Evolutionary conservation across 768 basidiomycete species (phyloP).

Genomic region (Lyophyllum semitale): DNA sequence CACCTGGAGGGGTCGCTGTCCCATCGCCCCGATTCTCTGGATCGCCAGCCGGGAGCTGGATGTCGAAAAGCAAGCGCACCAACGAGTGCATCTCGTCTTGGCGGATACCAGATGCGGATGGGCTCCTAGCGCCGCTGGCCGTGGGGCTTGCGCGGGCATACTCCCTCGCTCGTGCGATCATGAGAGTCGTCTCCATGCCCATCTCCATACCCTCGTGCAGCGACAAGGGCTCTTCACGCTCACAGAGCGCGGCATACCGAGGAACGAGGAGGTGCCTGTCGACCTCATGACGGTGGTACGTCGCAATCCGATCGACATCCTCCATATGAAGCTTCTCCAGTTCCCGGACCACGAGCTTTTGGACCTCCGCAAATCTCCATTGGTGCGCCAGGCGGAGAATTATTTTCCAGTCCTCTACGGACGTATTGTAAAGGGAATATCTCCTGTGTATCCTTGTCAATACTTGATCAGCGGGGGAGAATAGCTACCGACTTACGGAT

Average conservation of each 20-base stretch:
- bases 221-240: slow-evolving; percentile 49
- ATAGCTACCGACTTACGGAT: slow-evolving; percentile 38
- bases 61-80: slow-evolving; percentile 14
- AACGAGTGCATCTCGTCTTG: slow-evolving; percentile 17
- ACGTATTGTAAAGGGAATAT: slow-evolving; percentile 57
- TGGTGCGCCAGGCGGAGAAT: slow-evolving; percentile 59
- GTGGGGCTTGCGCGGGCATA: slow-evolving; percentile 32
- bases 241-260: slow-evolving; percentile 56
- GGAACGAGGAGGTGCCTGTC: slow-evolving; percentile 50
- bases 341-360: slow-evolving; percentile 59
- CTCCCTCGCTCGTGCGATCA: slow-evolving; percentile 55
- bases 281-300: slow-evolving; percentile 56
- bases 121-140: slow-evolving; percentile 18
- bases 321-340: slow-evolving; percentile 49
- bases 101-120: slow-evolving; percentile 7
- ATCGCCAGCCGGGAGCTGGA: background rate
- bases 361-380: slow-evolving; percentile 60
- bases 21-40: background rate
- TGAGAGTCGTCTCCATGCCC: slow-evolving; percentile 51
- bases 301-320: slow-evolving; percentile 52
- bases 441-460: slow-evolving; percentile 34
- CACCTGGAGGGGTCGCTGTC: slow-evolving; percentile 16
- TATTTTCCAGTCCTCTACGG: slow-evolving; percentile 52
- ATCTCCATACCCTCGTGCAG: slow-evolving; percentile 57
- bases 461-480: background rate